Conservation (phyloP, 352 stramenopile genomes). For the Phytophthora sp. region DNA sequence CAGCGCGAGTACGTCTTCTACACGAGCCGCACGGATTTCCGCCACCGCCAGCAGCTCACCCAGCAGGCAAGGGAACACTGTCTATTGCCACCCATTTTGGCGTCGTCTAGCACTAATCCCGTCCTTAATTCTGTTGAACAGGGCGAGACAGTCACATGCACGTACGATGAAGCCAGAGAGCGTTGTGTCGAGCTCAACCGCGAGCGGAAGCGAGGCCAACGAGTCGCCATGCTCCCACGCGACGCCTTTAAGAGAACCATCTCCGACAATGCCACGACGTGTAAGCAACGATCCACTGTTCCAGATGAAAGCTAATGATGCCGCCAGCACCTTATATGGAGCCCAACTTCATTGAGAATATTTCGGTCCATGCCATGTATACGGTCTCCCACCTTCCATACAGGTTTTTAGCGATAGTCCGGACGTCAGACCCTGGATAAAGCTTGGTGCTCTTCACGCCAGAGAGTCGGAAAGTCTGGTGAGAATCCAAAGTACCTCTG, state of each 20-base stretch:
- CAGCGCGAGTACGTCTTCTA: conserved; percentile 66
- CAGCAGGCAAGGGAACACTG: conserved; percentile 43
- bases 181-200: conserved; percentile 56
- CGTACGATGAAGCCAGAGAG: conserved; percentile 59
- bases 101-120: neutral
- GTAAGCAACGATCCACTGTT: conserved; percentile 6
- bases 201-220: conserved; percentile 51
- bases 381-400: conserved; percentile 20
- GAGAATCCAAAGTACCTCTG: neutral
- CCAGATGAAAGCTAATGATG: conserved; percentile 23
- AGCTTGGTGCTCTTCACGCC: neutral
- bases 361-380: conserved; percentile 25
- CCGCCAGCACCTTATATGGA: conserved; percentile 12
- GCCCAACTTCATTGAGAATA: conserved; percentile 2
- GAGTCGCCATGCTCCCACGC: conserved; percentile 50
- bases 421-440: conserved; percentile 28
- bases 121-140: conserved; percentile 27
- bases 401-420: conserved; percentile 16
- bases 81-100: neutral
- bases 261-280: conserved; percentile 22
- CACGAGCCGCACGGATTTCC: conserved; percentile 60
- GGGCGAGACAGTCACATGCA: conserved; percentile 50
- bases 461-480: conserved; percentile 14
- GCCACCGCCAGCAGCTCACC: conserved; percentile 57
- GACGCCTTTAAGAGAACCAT: conserved; percentile 55